Base-by-base conservation (phyloP, 768 basidiomycete genomes). In the Lactarius hatsudake region DNA sequence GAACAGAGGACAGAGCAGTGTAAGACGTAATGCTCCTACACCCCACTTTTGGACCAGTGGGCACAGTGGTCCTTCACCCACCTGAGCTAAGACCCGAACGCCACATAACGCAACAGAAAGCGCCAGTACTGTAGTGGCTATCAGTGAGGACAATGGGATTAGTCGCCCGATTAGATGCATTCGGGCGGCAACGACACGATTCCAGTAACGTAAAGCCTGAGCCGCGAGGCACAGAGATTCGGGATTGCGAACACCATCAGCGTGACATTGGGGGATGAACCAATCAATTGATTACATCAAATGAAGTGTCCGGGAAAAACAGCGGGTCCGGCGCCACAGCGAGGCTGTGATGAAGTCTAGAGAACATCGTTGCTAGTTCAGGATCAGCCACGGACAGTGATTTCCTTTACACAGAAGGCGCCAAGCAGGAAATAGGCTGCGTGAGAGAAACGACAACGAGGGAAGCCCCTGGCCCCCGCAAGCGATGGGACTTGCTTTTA, bases 211-310 rank as follows among this genome's bases (percentile, higher is more conserved):
- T 51, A 43, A 34, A 59, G n/a, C 48, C 58, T 48, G 59, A 59
- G 5, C 51, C 51, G 51, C 26, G 34, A 58, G 43, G 18, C n/a
- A 30, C 59, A 53, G 36, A 32, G 48, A 58, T 58, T 57, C 30
- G 45, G 56, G 17, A 30, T 32, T 17, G 62, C 23, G n/a, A 56
- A 56, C 20, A 32, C 32, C 45, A 63, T 57, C 55, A 45, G 36
- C 38, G 61, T 55, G 54, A 23, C 48, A 30, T n/a, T 42, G 9
- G 36, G 36, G 26, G n/a, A 23, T n/a, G 10, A 2, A 51, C 48
- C 28, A 61, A 66, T 66, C 65, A 66, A 28, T 42, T 61, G 61
- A 62, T 66, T 57, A 55, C 43, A 66, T 66, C 65, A 66, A 61
- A 61, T 40, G 42, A 45, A 51, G n/a, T 51, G 15, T 30, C 34